A percentile compares a stretch with the other conserved stretches of the same genome.
These are phyloP conservation scores for Xylariomycetidae sp. DNA, from an alignment of 2,329 filamentous ascomycete genomes.

Conservation along the genomic window DNA sequence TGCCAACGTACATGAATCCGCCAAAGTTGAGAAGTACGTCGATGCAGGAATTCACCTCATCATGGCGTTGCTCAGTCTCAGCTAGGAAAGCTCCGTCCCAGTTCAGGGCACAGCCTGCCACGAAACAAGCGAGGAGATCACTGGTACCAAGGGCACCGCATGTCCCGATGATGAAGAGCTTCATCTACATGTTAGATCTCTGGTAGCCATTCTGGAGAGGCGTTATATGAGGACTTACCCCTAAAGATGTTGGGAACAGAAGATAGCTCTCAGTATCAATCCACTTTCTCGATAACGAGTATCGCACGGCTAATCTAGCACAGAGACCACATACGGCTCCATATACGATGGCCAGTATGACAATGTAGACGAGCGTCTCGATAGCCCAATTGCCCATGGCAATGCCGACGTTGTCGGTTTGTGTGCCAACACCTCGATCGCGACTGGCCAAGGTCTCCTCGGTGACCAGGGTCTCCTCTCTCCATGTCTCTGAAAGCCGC, in stretches of 20 bases:
- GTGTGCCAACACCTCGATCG: slow-evolving; percentile 37
- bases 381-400: slow-evolving; percentile 54
- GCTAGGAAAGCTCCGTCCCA: slow-evolving; percentile 58
- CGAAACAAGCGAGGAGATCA: slow-evolving; percentile 57
- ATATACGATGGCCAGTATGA: slow-evolving; percentile 48
- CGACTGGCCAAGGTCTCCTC: slow-evolving; percentile 17
- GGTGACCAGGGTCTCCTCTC: slow-evolving; percentile 8
- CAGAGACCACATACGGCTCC: slow-evolving; percentile 46
- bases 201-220: no score
- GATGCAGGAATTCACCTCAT: slow-evolving; percentile 55
- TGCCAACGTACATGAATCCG: slow-evolving; percentile 56
- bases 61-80: slow-evolving; percentile 51
- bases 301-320: slow-evolving; percentile 42
- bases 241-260: slow-evolving; percentile 46
- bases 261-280: slow-evolving; percentile 52
- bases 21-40: slow-evolving; percentile 57
- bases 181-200: slow-evolving; percentile 2
- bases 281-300: slow-evolving; percentile 43
- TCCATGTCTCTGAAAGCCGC: slow-evolving; percentile 42
- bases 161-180: slow-evolving; percentile 54
- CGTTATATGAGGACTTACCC: slow-evolving; percentile 29
- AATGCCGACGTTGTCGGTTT: slow-evolving; percentile 47
- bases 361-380: slow-evolving; percentile 57
- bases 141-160: slow-evolving; percentile 54
- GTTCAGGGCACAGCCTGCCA: slow-evolving; percentile 55